Conservation (phyloP, 768 basidiomycete species). For the Kwoniella mangroviensis region DNA sequence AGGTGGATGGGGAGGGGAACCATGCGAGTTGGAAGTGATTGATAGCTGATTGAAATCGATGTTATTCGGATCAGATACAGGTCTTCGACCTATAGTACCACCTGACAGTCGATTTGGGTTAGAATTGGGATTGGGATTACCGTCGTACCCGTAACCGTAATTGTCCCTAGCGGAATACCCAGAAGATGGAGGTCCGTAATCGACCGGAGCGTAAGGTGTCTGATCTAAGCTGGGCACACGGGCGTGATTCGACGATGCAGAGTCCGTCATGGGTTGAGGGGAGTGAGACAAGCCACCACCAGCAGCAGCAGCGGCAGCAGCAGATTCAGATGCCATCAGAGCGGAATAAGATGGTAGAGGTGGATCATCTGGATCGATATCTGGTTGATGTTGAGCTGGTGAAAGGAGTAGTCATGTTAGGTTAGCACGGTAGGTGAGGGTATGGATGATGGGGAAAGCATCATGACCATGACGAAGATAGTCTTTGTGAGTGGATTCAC, state of each 20-base stretch:
- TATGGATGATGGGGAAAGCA: not conserved
- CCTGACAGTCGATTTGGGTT: constrained; percentile 32
- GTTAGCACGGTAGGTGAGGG: not conserved
- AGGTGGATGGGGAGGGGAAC: constrained; percentile 29
- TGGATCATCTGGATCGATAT: constrained; percentile 35
- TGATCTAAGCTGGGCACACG: constrained; percentile 40
- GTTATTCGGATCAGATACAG: constrained; percentile 49
- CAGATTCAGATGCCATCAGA: constrained; percentile 40
- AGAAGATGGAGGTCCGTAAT: constrained; percentile 40
- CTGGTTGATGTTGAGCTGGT: constrained; percentile 12
- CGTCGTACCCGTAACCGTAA: constrained; percentile 12
- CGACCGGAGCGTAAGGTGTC: constrained; percentile 50
- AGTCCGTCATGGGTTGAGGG: constrained; percentile 30
- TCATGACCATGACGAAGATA: too few relatives aligned
- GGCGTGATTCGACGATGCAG: constrained; percentile 28
- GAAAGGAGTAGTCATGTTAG: constrained; percentile 1
- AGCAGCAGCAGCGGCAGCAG: constrained; percentile 27
- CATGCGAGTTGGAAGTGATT: constrained; percentile 24
- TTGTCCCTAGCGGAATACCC: constrained; percentile 22
- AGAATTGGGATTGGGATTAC: constrained; percentile 9
- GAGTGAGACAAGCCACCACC: constrained; percentile 26
- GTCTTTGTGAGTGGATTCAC: not conserved
- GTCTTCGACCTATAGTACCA: constrained; percentile 35
- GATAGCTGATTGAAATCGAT: constrained; percentile 34
- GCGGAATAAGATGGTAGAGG: constrained; percentile 48